Evolutionary conservation across 2,329 filamentous ascomycete species (phyloP), one percentile per base, ranked within the genome.

Genomic region (Xylariaceae sp.): DNA sequence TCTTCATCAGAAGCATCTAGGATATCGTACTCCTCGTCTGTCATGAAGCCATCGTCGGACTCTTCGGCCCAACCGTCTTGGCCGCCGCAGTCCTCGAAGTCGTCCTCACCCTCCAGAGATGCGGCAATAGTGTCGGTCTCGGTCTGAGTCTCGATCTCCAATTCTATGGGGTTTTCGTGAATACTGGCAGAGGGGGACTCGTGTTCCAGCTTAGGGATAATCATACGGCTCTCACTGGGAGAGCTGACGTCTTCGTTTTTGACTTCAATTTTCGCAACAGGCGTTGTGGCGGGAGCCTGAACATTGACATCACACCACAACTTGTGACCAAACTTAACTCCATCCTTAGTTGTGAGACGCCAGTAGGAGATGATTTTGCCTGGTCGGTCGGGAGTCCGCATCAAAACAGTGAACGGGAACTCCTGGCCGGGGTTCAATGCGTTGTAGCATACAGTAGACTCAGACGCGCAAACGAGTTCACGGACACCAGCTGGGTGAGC

Each of bases 1-100:
- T 97, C 92, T 66, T 95, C 88, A 56, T 97, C 92, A 48, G 88
- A 95, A 35, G 90, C 92, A 70, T 96, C 90, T 37, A 97, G 81
- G 55, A 97, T 91, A 61, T 98, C 93, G 66, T 97, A 98, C 70
- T 98, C 93, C 66, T 97, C 93, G 54, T 98, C 93, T 0, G 93
- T 97, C 74, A 95, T 71, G 75, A 95, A 96, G 11, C 85, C 87
- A 49, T 86, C 82, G 11, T 83, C 80, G 1, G 76, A 78, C n/a
- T 80, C 75, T 29, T 73, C 72, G n/a, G 67, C 69, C 73, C 77
- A 82, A 37, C 84, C 83, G n/a, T 81, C 80, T 27, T 72, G 74
- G 43, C 76, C 73, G 25, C 67, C 71, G 50, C 72, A 75, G 39
- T 79, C 75, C 52, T 76, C 74, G 37, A 73, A 74, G 37, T 76